Evolutionary conservation across 2,329 filamentous ascomycete genomes (phyloP).

Genomic region (Dichotomopilus funicola): DNA sequence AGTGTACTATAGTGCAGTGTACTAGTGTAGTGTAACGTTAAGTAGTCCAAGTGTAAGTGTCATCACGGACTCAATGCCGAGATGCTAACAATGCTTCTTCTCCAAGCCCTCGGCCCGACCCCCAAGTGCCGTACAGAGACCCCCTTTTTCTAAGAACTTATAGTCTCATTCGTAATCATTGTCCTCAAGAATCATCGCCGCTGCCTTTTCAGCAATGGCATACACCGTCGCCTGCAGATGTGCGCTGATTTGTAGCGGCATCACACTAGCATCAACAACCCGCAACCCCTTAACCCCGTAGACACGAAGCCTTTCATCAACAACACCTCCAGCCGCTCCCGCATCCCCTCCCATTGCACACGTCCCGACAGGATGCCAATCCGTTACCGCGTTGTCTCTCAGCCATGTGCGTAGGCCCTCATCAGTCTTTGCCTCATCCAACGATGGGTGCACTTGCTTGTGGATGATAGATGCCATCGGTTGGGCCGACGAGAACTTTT

Average conservation of each 20-base stretch:
- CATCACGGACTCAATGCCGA: too few relatives aligned
- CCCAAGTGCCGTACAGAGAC: too few relatives aligned
- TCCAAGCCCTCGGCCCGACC: too few relatives aligned
- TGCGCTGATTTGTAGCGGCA: constrained; percentile 41
- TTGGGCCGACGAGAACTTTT: constrained; percentile 17
- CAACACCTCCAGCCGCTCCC: constrained; percentile 35
- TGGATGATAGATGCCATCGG: constrained; percentile 19
- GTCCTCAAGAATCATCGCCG: constrained; percentile 26
- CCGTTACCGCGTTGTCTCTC: constrained; percentile 15
- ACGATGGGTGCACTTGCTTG: constrained; percentile 12
- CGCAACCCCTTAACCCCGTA: constrained; percentile 41
- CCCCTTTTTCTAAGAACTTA: too few relatives aligned
- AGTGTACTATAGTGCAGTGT: too few relatives aligned
- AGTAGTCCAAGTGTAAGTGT: too few relatives aligned
- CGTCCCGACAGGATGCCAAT: constrained; percentile 38
- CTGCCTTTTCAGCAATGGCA: constrained; percentile 42
- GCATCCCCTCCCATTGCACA: constrained; percentile 38
- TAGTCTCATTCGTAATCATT: neutral
- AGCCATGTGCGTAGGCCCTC: constrained; percentile 19
- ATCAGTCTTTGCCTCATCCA: neutral
- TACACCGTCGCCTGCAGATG: constrained; percentile 46
- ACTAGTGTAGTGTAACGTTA: too few relatives aligned
- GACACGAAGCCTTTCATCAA: constrained; percentile 37
- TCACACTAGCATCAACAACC: constrained; percentile 41
- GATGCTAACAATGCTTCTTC: too few relatives aligned